phyloP scores from a whole-genome alignment of 129 eudicot genomes.

The Flaveria linearis region DNA sequence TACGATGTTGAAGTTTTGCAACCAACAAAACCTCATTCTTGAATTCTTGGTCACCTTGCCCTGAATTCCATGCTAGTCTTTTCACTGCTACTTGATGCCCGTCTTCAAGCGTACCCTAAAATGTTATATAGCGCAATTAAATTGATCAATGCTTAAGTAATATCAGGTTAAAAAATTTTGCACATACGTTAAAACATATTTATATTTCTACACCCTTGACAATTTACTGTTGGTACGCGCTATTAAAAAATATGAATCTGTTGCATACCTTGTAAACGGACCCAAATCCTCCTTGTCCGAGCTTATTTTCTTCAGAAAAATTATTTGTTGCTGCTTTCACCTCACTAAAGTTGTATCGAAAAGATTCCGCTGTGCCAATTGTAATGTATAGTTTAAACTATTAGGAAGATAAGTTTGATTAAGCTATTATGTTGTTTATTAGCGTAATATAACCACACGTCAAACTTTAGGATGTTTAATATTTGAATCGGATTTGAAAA shows the following conservation, averaged over 20 bases:
- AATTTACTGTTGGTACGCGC: background rate
- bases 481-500: too few species aligned
- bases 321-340: background rate
- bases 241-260: background rate
- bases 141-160: background rate
- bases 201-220: background rate
- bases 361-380: background rate
- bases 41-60: background rate
- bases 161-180: background rate
- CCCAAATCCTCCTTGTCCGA: background rate
- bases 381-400: background rate
- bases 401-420: background rate
- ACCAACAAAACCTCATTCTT: background rate
- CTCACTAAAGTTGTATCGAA: background rate
- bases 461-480: too few species aligned
- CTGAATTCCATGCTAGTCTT: background rate
- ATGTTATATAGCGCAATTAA: background rate
- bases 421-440: background rate
- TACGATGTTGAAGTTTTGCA: background rate
- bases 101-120: background rate
- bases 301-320: background rate
- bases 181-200: background rate
- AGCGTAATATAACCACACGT: background rate
- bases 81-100: constrained; percentile 1
- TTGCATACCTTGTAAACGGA: background rate